phyloP scores from a whole-genome alignment of 495 filamentous ascomycete genomes.

The Thermochaetoides thermophila region DNA sequence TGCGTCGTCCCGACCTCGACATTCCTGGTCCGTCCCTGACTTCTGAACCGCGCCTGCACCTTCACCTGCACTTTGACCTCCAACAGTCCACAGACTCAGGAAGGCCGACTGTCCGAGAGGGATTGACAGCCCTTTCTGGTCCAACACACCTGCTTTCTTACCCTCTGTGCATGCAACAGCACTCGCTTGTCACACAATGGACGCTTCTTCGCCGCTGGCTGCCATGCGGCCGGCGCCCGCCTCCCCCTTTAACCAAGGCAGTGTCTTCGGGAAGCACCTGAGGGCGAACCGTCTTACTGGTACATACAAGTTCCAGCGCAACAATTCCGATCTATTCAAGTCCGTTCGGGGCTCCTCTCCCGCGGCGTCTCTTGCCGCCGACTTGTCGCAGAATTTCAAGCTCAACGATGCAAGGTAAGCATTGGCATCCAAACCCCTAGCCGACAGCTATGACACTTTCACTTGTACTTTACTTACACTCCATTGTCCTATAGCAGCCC shows the following conservation, averaged over 20 bases:
- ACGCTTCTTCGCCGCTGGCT: constrained; percentile 85
- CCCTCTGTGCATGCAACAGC: constrained; percentile 1
- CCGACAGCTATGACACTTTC: not conserved
- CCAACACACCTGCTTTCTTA: not conserved
- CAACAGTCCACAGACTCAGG: no score
- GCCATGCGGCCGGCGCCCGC: constrained; percentile 77
- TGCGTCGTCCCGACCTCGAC: no score
- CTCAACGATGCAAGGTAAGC: constrained; percentile 72
- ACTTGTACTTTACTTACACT: constrained; percentile 13
- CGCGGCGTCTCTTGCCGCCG: constrained; percentile 74
- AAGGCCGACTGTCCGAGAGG: no score
- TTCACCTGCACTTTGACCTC: no score
- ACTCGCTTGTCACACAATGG: constrained; percentile 42
- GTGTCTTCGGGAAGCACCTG: constrained; percentile 29
- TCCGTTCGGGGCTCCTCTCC: constrained; percentile 75
- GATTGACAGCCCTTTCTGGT: no score
- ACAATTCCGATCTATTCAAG: constrained; percentile 59
- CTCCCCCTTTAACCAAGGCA: constrained; percentile 24
- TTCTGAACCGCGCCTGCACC: no score
- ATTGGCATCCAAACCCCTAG: constrained; percentile 1
- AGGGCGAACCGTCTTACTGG: no score
- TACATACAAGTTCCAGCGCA: constrained; percentile 32
- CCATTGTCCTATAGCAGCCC: constrained; percentile 53
- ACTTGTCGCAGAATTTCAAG: constrained; percentile 92
- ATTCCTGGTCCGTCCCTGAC: no score